Conservation (phyloP, 768 basidiomycete species). For the Boletus subparvulus region DNA sequence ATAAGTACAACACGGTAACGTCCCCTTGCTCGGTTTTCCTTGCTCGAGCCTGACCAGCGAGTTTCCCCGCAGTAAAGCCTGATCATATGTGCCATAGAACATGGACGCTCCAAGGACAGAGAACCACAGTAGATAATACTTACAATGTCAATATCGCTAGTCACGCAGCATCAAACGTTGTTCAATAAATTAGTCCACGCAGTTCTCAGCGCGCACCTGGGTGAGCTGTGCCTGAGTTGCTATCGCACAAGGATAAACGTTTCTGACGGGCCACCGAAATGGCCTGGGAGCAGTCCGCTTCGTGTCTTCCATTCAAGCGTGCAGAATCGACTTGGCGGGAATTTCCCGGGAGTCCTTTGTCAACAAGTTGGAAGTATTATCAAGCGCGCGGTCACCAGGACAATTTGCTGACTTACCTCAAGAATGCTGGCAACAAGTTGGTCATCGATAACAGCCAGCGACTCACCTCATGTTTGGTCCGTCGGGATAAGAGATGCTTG, state of each 20-base stretch:
- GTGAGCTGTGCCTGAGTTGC: neutral
- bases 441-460: neutral
- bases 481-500: neutral
- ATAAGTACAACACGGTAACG: slow-evolving; percentile 5
- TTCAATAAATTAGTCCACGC: slow-evolving; percentile 1
- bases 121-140: neutral
- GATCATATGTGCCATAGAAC: neutral
- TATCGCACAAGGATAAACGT: neutral
- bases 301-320: neutral
- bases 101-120: neutral
- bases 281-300: neutral
- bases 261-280: neutral
- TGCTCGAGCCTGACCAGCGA: slow-evolving; percentile 4
- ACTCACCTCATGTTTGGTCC: slow-evolving; percentile 13
- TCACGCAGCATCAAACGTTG: neutral
- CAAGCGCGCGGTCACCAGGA: neutral
- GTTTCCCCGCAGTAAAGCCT: neutral
- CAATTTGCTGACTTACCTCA: slow-evolving; percentile 15
- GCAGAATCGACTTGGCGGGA: neutral
- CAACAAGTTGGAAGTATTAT: neutral
- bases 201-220: neutral
- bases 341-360: slow-evolving; percentile 4
- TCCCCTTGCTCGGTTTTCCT: neutral
- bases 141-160: neutral
- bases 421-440: neutral